Base-by-base conservation (phyloP, 2,329 filamentous ascomycete species). In the Ramichloridium luteum region DNA sequence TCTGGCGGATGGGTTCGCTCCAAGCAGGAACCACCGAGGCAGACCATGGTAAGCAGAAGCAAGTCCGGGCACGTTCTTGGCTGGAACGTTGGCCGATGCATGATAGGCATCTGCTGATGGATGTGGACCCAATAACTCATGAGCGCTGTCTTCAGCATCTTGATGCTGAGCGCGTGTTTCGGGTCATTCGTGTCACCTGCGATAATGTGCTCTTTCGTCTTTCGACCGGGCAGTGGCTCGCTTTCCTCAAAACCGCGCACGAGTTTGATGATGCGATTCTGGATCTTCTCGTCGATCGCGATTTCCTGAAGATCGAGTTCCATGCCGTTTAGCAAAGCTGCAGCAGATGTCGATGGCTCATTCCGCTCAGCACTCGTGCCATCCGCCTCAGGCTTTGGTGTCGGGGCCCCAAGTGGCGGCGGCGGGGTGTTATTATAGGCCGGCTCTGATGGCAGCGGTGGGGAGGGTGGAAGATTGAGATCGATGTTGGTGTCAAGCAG, bases 121-220 rank as follows among this genome's bases (percentile, higher is more conserved):
- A 94, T 93, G 55, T 94, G 80, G 32, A 80, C 69, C 90, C 90
- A 98, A 56, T 92, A 98, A 2, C 85, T 93, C 8, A 77, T 72
- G 43, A 93, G 85, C 50, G 94, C 96, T 3, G 77, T 79, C 58
- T 94, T 84, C 80, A 96, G 92, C 83, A 93, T 94, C 48, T 80
- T 75, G 47, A 86, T 68, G 55, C 88, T 93, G 39, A 96, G 62
- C 4, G 74, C 67, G 46, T 77, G 74, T 16, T 57, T 56, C 27
- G 70, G 62, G 28, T 66, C 62, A 34, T 76, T 72, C 32, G 80
- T 72, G 48, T 93, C 76, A 10, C 86, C 88, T 16, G 84, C 76
- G 34, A 93, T 62, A 15, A 94, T 72, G 30, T 69, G 71, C 30
- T 83, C 81, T 49, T 85, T 84, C 39, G 78, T 74, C 41, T 78